Base-by-base conservation (phyloP, 164 flowering plant genomes). In the Aristolochia fimbriata region DNA sequence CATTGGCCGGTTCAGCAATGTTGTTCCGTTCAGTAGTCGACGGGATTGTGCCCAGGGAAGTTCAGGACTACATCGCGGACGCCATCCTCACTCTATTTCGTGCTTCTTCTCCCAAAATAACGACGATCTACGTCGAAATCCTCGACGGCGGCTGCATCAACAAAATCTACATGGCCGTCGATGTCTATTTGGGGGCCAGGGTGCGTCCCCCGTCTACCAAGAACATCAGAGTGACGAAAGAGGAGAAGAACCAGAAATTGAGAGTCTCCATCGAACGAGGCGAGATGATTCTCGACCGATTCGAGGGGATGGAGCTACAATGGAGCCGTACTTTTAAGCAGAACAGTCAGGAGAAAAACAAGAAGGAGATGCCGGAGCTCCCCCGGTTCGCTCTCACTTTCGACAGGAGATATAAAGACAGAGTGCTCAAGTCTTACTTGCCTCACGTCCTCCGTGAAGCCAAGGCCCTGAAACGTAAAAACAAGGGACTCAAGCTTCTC, bases 321-420 rank as follows among this genome's bases (percentile, higher is more conserved):
- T 70, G 73, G 69, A 60, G 9, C 7, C 47, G 50, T 13, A 3
- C 37, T 19, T 33, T 12, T 16, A 13, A 14, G 19, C 15, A 51
- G 52, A 51, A 55, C 15, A 47, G 24, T 20, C 16, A 16, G 53
- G 33, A 47, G 37, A 43, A 54, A 16, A 33, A 47, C 21, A 48
- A 61, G 10, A 33, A 50, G 10, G 27, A 41, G 0, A 45, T 57
- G 48, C 67, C 68, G 20, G 73, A 71, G 22, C 47, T 47, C 49
- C 47, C 48, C 3, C 56, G 71, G 8, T 75, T 75, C 58, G 69
- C 75, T 68, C 77, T 81, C 19, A 68, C 52, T 27, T 81, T 77
- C 17, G 58, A 68, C 57, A 71, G 68, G 67, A 79, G 62, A 46
- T 62, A 77, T 65, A 75, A 61, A 22, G 76, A 77, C 0, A 54